These are phyloP conservation scores for Coemansia sp. DNA, from an alignment of 192 early-diverging fungal genomes.

Conservation along the genomic window DNA sequence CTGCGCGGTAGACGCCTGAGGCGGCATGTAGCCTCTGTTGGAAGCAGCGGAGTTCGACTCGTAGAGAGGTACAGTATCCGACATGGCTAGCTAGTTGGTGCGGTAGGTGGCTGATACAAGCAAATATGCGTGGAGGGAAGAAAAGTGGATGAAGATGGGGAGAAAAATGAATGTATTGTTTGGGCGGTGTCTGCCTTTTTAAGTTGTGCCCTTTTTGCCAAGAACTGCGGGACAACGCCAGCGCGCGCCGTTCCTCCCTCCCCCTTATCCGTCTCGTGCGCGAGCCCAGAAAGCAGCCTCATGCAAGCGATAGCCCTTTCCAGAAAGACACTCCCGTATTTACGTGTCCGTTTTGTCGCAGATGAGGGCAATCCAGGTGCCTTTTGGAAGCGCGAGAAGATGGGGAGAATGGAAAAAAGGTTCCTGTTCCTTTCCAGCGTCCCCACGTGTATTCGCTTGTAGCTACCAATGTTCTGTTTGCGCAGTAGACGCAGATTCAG, in stretches of 20 bases:
- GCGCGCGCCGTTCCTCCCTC: too few relatives aligned
- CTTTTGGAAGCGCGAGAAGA: too few relatives aligned
- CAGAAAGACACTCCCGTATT: not conserved
- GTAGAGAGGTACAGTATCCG: not conserved
- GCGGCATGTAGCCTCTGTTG: not conserved
- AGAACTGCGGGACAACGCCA: too few relatives aligned
- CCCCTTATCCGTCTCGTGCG: not conserved
- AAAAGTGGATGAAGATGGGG: not conserved
- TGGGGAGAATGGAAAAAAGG: too few relatives aligned
- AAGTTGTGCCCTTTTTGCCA: not conserved
- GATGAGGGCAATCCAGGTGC: not conserved
- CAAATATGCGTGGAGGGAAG: not conserved
- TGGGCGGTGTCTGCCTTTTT: not conserved
- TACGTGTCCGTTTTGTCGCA: too few relatives aligned
- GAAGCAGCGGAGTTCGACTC: not conserved
- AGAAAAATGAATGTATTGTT: not conserved
- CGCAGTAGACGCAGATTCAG: too few relatives aligned
- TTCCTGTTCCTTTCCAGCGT: too few relatives aligned
- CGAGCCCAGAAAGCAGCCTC: not conserved
- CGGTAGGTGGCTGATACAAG: not conserved
- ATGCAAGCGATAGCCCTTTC: not conserved
- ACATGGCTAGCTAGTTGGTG: not conserved
- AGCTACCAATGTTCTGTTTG: too few relatives aligned
- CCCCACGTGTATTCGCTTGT: too few relatives aligned
- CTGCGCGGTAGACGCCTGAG: not conserved